Evolutionary conservation across 345 rosid species (phyloP).

Genomic region (Streptanthus diversifolius): DNA sequence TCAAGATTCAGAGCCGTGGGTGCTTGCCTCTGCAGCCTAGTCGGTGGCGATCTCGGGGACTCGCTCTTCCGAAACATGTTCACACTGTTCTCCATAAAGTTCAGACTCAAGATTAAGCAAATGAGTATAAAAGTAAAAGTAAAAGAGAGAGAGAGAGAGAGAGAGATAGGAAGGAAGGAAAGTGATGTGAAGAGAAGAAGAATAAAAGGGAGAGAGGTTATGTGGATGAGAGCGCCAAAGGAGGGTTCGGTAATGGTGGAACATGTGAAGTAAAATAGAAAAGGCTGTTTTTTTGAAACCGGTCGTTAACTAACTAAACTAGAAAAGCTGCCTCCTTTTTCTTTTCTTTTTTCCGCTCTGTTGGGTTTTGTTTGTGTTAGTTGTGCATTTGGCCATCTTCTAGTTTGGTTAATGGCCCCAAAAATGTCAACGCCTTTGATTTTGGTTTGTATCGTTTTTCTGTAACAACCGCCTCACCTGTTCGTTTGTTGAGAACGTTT

Average conservation of each 20-base stretch:
- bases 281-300: constrained; percentile 27
- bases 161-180: neutral
- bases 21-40: constrained; percentile 62
- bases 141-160: neutral
- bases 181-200: constrained; percentile 10
- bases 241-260: constrained; percentile 12
- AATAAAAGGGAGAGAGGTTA: constrained; percentile 11
- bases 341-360: neutral
- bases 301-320: constrained; percentile 24
- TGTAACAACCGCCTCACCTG: neutral
- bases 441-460: neutral
- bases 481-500: neutral
- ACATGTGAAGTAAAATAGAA: constrained; percentile 22
- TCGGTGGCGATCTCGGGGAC: constrained; percentile 43
- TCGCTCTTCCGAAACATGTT: constrained; percentile 29
- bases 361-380: constrained; percentile 10
- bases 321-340: constrained; percentile 1
- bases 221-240: constrained; percentile 5
- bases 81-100: constrained; percentile 29
- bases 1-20: constrained; percentile 44
- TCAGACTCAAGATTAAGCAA: neutral
- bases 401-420: constrained; percentile 2
- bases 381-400: neutral
- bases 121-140: neutral
- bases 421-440: neutral